A percentile compares a stretch with the other conserved stretches of the same genome.
These are phyloP conservation scores for Annulohypoxylon moriforme DNA, from an alignment of 495 filamentous ascomycete species.

Conservation along the genomic window DNA sequence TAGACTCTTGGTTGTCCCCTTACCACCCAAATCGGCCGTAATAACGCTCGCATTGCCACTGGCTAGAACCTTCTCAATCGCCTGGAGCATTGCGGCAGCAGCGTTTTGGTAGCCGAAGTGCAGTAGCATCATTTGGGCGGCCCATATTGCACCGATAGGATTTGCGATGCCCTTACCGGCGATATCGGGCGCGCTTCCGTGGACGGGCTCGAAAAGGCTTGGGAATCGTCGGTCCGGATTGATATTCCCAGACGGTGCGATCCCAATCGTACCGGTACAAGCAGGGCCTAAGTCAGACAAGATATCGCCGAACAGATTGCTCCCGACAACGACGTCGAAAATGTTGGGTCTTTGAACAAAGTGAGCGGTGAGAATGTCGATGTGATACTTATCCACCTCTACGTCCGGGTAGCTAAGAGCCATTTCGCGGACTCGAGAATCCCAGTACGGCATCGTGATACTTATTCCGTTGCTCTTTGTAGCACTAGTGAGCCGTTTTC, in stretches of 20 bases:
- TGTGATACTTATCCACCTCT: conserved; percentile 78
- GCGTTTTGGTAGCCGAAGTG: conserved; percentile 74
- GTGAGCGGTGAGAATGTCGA: conserved; percentile 84
- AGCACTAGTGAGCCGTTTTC: conserved; percentile 77
- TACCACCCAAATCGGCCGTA: conserved; percentile 77
- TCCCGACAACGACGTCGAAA: conserved; percentile 84
- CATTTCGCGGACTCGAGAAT: conserved; percentile 76
- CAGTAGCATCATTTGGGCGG: conserved; percentile 78
- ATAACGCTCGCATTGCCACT: conserved; percentile 62
- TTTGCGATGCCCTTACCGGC: conserved; percentile 78
- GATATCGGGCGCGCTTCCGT: conserved; percentile 77
- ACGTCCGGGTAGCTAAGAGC: conserved; percentile 78
- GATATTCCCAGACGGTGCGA: conserved; percentile 80
- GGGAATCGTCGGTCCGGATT: conserved; percentile 70
- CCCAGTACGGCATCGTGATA: conserved; percentile 80
- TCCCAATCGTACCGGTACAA: conserved; percentile 84
- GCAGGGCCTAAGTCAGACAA: conserved; percentile 86
- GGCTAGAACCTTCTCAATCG: conserved; percentile 72
- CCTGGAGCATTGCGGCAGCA: conserved; percentile 70
- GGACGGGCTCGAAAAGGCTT: conserved; percentile 91
- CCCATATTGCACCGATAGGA: conserved; percentile 76
- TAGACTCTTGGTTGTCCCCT: conserved; percentile 70
- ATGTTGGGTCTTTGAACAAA: conserved; percentile 83
- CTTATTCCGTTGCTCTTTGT: conserved; percentile 85
- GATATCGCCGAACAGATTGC: conserved; percentile 88